Base-by-base conservation (phyloP, 2,329 filamentous ascomycete species). In the Paraconiothyrium sp. region DNA sequence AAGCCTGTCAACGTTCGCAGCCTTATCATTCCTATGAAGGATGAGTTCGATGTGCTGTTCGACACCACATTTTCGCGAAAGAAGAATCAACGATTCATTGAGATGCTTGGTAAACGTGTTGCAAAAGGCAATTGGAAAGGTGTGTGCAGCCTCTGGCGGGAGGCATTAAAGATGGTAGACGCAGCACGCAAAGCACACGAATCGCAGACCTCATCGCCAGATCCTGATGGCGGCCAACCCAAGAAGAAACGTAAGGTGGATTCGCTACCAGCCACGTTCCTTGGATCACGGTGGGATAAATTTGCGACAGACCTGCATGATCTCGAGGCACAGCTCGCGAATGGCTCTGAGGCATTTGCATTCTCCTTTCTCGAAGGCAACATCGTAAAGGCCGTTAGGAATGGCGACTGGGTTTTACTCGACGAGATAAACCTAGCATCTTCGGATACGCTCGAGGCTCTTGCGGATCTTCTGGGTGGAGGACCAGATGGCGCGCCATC, bases 381-480 rank as follows among this genome's bases (percentile, higher is more conserved):
- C 71, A 91, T 99, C 64, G 91, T 99, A 60, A 96, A 96, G 79
- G 95, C 96, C n/a, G 89, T 94, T 27, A 87, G 94, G 44, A 97
- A 97, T 73, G 95, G 95, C 8, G 93, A 97, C 77, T 99, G 95
- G 95, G 91, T 99, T 32, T 85, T 99, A 20, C 85, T 98, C 30
- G 95, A 99, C 75, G 95, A 99, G 78, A 97, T 99, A 72, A 99
- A 99, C 75, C 82, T 99, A 64, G 95, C 95, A 6, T 94, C 94
- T 0, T 90, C 95, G 0, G 96, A 99, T 75, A 98, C 95, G 0
- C 82, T 99, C 4, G 95, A 99, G 78, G 94, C 93, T 65, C 92
- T 99, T 61, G 91, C 93, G 4, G 94, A 97, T 79, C 84, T 99
- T 9, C 84, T 99, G 56, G 85, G 89, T 60, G 89, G 90, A 57